Conservation (phyloP, 2,329 filamentous ascomycete genomes). For the Colletotrichum lupini region DNA sequence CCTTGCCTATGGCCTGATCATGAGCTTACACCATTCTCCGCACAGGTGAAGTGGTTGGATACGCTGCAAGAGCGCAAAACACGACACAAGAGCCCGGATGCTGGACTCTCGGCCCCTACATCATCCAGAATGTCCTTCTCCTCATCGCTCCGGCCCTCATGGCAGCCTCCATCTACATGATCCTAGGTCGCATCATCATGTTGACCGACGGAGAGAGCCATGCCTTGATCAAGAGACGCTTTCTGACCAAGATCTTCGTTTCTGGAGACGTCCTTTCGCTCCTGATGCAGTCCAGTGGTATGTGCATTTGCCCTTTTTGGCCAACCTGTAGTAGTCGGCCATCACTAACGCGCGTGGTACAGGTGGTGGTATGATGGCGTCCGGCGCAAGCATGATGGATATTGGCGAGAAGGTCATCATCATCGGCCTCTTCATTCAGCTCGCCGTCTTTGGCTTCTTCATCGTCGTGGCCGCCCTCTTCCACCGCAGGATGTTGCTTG, state of each 20-base stretch:
- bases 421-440: conserved; percentile 63
- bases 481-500: conserved; percentile 44
- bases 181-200: conserved; percentile 53
- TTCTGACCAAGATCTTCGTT: conserved; percentile 63
- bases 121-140: conserved; percentile 52
- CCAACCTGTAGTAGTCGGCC: neutral
- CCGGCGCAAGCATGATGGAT: conserved; percentile 24
- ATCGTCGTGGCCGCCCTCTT: conserved; percentile 56
- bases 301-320: neutral
- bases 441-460: conserved; percentile 65
- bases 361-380: conserved; percentile 34
- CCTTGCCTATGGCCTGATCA: too few species aligned
- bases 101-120: conserved; percentile 55
- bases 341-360: neutral
- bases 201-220: conserved; percentile 51
- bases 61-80: conserved; percentile 20
- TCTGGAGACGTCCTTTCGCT: conserved; percentile 60
- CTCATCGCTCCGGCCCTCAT: conserved; percentile 54
- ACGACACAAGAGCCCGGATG: conserved; percentile 38
- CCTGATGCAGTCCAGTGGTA: conserved; percentile 44
- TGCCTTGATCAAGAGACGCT: conserved; percentile 54
- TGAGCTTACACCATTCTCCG: neutral
- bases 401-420: conserved; percentile 60
- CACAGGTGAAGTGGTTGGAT: conserved; percentile 31
- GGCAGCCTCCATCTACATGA: conserved; percentile 61